Conservation (phyloP, 306 rosid species). For the Parietaria judaica region DNA sequence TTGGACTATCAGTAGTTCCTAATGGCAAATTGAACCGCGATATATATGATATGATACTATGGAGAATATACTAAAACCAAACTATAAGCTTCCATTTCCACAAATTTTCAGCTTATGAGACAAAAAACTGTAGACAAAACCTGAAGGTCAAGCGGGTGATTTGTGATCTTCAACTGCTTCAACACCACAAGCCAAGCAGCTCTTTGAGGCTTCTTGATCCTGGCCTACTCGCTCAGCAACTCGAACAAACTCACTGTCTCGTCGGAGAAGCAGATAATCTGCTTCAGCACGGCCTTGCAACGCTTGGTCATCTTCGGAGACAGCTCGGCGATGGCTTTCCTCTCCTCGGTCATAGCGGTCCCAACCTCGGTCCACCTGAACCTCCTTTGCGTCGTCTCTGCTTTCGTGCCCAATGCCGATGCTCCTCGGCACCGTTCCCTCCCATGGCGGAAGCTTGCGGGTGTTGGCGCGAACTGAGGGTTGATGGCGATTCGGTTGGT, state of each 20-base stretch:
- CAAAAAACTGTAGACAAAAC: slow-evolving; percentile 22
- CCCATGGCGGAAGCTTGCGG: slow-evolving; percentile 14
- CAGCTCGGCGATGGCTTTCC: slow-evolving; percentile 46
- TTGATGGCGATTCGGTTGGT: slow-evolving; percentile 15
- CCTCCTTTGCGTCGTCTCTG: slow-evolving; percentile 27
- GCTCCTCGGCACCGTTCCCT: slow-evolving; percentile 24
- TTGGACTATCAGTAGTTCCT: too few relatives aligned
- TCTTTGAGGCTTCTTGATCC: slow-evolving; percentile 66
- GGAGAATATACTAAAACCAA: too few relatives aligned
- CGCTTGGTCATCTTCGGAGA: slow-evolving; percentile 59
- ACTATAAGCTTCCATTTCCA: too few relatives aligned
- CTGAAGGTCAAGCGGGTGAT: slow-evolving; percentile 63
- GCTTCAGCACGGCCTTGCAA: slow-evolving; percentile 71
- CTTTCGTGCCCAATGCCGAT: slow-evolving; percentile 21
- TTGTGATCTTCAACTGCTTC: slow-evolving; percentile 47
- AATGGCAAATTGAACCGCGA: too few relatives aligned
- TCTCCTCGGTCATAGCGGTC: slow-evolving; percentile 33
- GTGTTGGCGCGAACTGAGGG: slow-evolving; percentile 13
- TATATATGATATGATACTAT: too few relatives aligned
- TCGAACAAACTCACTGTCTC: slow-evolving; percentile 40
- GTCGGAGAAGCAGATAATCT: slow-evolving; percentile 64
- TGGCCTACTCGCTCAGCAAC: slow-evolving; percentile 61
- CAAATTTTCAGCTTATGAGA: neutral
- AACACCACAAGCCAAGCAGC: slow-evolving; percentile 85
- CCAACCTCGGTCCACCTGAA: slow-evolving; percentile 56